Evolutionary conservation across 257 asterid genomes (phyloP).

Genomic region (Paulownia fortunei): DNA sequence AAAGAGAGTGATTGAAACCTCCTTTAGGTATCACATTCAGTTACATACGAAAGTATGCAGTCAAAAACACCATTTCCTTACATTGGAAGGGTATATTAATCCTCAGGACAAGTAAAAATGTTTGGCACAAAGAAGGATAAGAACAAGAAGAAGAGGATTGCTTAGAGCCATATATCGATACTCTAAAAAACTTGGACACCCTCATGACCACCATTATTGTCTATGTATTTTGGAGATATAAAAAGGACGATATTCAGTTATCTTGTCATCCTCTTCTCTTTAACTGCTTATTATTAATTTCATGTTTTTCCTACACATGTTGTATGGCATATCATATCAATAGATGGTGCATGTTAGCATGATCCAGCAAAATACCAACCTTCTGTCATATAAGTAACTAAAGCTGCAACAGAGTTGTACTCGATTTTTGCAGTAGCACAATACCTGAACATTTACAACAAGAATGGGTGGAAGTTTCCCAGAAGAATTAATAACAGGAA

Average conservation of each 20-base stretch:
- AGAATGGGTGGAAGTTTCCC: conserved; percentile 88
- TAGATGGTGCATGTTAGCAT: not conserved
- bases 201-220: not conserved
- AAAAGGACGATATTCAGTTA: not conserved
- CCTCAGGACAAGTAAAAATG: not conserved
- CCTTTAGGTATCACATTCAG: not conserved
- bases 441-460: conserved; percentile 97
- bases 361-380: not conserved
- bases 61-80: not conserved
- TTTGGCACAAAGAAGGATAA: not conserved
- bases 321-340: no score
- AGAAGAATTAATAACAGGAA: conserved; percentile 59
- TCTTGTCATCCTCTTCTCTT: no score
- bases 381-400: not conserved
- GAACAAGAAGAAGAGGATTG: no score
- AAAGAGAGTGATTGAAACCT: no score
- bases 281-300: no score
- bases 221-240: not conserved
- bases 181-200: no score
- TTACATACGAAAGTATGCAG: not conserved
- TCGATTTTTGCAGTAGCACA: not conserved
- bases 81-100: no score
- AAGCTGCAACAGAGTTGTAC: not conserved
- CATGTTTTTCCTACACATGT: no score
- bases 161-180: no score